Percentiles rank a stretch among this genome's conserved stretches.
Evolutionary conservation across 1,284 basidiomycete species (phyloP).

Genomic region (Paramarasmius palmivorus): DNA sequence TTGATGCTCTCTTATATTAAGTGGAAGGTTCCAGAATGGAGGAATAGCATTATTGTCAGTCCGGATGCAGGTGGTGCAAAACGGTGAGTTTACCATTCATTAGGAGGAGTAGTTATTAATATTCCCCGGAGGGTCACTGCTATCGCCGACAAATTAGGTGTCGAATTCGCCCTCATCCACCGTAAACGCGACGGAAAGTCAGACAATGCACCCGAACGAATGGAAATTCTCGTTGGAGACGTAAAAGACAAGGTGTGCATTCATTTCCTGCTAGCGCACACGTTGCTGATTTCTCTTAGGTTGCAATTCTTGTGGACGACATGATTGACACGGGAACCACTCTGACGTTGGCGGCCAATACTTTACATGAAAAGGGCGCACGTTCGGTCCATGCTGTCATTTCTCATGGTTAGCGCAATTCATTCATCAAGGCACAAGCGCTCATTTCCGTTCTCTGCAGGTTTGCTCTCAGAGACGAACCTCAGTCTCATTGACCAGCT

Average conservation of each 20-base stretch:
- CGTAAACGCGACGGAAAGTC: conserved; percentile 75
- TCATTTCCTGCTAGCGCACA: conserved; percentile 10
- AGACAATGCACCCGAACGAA: conserved; percentile 64
- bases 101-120: conserved; percentile 13
- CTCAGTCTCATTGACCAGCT: conserved; percentile 77
- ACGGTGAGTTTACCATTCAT: conserved; percentile 57
- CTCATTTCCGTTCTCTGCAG: conserved; percentile 36
- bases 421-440: conserved; percentile 5
- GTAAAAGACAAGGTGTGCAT: conserved; percentile 87
- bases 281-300: conserved; percentile 38
- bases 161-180: conserved; percentile 98
- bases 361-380: conserved; percentile 88
- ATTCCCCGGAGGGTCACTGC: conserved; percentile 73
- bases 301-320: conserved; percentile 95
- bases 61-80: conserved; percentile 99
- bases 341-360: conserved; percentile 81
- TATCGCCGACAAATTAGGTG: conserved; percentile 92
- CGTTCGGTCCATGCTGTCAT: conserved; percentile 87
- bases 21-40: conserved; percentile 83
- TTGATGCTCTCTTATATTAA: conserved; percentile 91
- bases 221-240: conserved; percentile 98
- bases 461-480: conserved; percentile 84
- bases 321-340: conserved; percentile 98
- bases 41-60: conserved; percentile 90
- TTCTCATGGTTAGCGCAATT: conserved; percentile 74